These are phyloP conservation scores for Penicillium riverlandense DNA, from an alignment of 495 filamentous ascomycete genomes.

Conservation along the genomic window DNA sequence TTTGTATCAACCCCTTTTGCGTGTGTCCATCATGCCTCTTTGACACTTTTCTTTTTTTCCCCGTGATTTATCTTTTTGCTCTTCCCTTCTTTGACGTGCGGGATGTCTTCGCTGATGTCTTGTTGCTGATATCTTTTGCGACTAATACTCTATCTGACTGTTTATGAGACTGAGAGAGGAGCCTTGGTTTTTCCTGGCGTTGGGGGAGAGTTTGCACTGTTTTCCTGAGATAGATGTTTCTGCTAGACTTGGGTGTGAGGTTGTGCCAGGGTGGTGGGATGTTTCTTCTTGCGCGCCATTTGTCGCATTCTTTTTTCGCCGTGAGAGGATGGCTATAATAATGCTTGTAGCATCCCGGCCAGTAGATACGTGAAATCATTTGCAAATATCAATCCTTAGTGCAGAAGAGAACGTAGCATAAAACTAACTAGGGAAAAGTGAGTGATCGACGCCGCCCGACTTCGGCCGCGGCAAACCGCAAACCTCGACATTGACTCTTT, in stretches of 20 bases:
- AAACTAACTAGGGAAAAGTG: too few species aligned
- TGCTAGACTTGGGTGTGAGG: not conserved
- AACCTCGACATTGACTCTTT: conserved; percentile 3
- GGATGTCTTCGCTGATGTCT: not conserved
- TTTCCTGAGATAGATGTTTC: not conserved
- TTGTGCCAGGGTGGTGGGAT: not conserved
- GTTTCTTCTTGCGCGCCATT: not conserved
- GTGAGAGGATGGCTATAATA: too few species aligned
- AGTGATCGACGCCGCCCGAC: too few species aligned
- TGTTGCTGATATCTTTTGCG: too few species aligned
- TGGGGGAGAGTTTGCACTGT: not conserved
- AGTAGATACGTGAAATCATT: too few species aligned
- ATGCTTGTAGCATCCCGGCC: too few species aligned
- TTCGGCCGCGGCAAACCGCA: too few species aligned
- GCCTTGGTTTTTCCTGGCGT: not conserved
- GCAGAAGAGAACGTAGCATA: too few species aligned
- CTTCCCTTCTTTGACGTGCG: not conserved
- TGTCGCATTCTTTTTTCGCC: too few species aligned
- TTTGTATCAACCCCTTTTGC: conserved; percentile 12
- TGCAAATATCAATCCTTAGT: too few species aligned
- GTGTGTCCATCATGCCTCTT: conserved; percentile 14
- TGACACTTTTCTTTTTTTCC: not conserved
- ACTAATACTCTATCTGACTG: too few species aligned
- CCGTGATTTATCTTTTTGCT: not conserved
- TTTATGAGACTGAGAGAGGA: too few species aligned